These are phyloP conservation scores for Rhizophagus sp. DNA, from an alignment of 192 early-diverging fungal species.

Conservation along the genomic window DNA sequence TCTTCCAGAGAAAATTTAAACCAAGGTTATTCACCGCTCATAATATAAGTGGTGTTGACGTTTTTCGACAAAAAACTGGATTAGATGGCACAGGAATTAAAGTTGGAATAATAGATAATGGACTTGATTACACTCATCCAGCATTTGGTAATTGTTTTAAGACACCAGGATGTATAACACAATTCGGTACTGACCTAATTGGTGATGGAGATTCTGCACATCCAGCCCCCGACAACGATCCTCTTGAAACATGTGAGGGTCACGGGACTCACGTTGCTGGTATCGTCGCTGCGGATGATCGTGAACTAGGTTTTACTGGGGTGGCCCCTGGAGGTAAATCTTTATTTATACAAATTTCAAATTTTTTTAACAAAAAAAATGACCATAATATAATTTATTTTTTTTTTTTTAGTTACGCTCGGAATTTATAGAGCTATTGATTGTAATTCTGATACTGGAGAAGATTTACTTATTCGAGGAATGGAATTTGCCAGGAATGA, in stretches of 20 bases:
- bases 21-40: not conserved
- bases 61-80: not conserved
- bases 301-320: constrained; percentile 56
- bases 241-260: constrained; percentile 61
- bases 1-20: not conserved
- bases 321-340: constrained; percentile 75
- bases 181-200: constrained; percentile 64
- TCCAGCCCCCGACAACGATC: constrained; percentile 53
- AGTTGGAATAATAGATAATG: constrained; percentile 62
- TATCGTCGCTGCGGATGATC: constrained; percentile 73
- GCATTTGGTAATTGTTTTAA: constrained; percentile 70
- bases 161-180: constrained; percentile 55
- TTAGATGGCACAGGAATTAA: constrained; percentile 43
- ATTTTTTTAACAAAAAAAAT: no score
- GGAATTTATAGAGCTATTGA: constrained; percentile 84
- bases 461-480: constrained; percentile 78
- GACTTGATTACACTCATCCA: constrained; percentile 60
- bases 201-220: constrained; percentile 46
- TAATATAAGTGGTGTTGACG: not conserved
- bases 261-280: constrained; percentile 70
- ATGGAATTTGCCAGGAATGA: constrained; percentile 70
- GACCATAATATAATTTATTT: not conserved
- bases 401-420: constrained; percentile 49
- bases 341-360: not conserved
- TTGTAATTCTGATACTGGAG: constrained; percentile 65